A percentile compares a stretch with the other conserved stretches of the same genome.
Conservation (phyloP, 768 basidiomycete species). For the Mycena sanguinolenta region DNA sequence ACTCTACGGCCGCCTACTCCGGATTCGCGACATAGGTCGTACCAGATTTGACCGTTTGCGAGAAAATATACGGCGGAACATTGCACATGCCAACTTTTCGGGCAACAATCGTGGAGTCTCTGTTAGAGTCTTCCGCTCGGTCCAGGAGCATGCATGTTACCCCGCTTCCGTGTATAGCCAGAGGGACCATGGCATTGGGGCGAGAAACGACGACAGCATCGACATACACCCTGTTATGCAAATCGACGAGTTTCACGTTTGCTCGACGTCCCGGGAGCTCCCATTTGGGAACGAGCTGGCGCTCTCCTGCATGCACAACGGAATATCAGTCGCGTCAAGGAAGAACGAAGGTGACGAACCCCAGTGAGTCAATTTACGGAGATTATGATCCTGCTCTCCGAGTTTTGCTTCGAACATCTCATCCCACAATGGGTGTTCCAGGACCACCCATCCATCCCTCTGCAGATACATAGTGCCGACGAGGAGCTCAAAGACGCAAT, state of each 20-base stretch:
- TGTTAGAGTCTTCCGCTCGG: not conserved
- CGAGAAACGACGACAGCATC: not conserved
- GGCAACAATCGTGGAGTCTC: too few species aligned
- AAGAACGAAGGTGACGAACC: conserved; percentile 6
- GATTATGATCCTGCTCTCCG: conserved; percentile 25
- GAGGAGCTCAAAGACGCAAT: conserved; percentile 14
- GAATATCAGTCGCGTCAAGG: not conserved
- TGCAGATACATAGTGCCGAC: conserved; percentile 35
- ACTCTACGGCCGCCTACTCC: too few species aligned
- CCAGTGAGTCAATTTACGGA: conserved; percentile 31
- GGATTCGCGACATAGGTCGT: not conserved
- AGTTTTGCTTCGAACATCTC: conserved; percentile 6
- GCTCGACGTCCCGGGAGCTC: not conserved
- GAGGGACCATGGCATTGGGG: not conserved
- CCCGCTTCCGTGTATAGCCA: not conserved
- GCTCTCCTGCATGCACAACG: not conserved
- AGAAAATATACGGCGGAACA: not conserved
- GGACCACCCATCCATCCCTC: conserved; percentile 26
- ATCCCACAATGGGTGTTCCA: conserved; percentile 21
- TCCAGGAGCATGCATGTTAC: not conserved
- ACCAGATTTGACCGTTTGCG: not conserved
- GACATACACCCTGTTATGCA: not conserved
- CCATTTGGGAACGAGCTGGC: not conserved
- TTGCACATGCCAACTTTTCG: not conserved
- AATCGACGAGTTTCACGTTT: not conserved